These are phyloP conservation scores for Vicia villosa DNA, from an alignment of 306 rosid species.

Conservation along the genomic window DNA sequence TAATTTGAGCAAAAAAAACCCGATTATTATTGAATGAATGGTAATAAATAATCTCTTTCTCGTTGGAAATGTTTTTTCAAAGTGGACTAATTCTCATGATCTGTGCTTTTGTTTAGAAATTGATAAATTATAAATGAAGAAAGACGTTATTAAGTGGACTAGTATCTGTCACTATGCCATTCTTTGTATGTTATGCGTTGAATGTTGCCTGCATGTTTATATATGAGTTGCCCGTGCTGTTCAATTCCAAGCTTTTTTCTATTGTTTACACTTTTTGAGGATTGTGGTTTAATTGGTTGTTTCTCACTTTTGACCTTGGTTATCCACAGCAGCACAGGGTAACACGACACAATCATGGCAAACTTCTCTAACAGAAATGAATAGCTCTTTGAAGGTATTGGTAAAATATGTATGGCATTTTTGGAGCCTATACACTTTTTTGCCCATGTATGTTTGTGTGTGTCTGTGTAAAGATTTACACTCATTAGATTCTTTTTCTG, in stretches of 20 bases:
- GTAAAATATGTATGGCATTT: not conserved
- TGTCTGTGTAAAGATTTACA: not conserved
- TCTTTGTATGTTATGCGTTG: constrained; percentile 16
- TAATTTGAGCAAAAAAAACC: constrained; percentile 1
- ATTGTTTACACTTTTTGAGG: not conserved
- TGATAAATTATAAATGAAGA: constrained; percentile 21
- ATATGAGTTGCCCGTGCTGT: constrained; percentile 26
- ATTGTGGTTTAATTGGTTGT: constrained; percentile 29
- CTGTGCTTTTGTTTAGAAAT: not conserved
- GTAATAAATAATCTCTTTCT: constrained; percentile 22
- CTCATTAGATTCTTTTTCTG: constrained; percentile 11
- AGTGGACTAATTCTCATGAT: constrained; percentile 11
- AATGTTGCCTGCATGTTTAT: constrained; percentile 11
- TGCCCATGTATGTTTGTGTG: too few species aligned
- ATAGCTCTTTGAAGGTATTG: constrained; percentile 66
- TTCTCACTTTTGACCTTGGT: constrained; percentile 33
- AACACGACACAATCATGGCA: constrained; percentile 42
- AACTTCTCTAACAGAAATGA: constrained; percentile 51
- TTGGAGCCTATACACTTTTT: too few species aligned
- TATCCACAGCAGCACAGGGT: constrained; percentile 44
- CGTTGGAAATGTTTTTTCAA: not conserved
- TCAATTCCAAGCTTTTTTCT: constrained; percentile 23
- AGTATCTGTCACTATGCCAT: not conserved
- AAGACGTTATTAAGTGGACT: too few species aligned
- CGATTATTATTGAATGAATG: not conserved